Conservation (phyloP, 352 stramenopile species). For the Pseudoperonospora humuli region DNA sequence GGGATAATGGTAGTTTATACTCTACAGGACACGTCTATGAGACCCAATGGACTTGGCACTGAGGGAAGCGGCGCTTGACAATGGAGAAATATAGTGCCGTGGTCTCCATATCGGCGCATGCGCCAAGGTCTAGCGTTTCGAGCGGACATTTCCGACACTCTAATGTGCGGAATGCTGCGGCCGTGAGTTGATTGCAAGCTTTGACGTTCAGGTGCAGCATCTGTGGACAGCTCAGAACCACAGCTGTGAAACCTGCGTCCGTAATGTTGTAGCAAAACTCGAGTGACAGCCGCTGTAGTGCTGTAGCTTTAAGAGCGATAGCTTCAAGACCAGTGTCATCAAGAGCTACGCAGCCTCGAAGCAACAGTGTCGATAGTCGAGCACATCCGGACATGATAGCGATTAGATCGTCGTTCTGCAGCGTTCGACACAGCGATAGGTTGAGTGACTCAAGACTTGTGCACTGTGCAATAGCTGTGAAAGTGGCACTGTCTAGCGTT, state of each 20-base stretch:
- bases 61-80: no score
- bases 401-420: no score
- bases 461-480: conserved; percentile 50
- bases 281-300: conserved; percentile 56
- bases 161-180: no score
- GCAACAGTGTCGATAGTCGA: conserved; percentile 35
- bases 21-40: no score
- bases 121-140: no score
- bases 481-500: conserved; percentile 42
- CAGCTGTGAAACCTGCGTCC: conserved; percentile 40
- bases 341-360: conserved; percentile 61
- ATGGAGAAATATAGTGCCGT: no score
- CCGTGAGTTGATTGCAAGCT: conserved; percentile 78
- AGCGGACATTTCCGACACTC: no score
- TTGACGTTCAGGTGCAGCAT: conserved; percentile 79
- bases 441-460: conserved; percentile 50
- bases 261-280: conserved; percentile 88
- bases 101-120: no score
- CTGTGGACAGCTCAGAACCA: conserved; percentile 42
- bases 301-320: conserved; percentile 27
- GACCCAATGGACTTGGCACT: no score
- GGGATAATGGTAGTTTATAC: no score
- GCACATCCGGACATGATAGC: conserved; percentile 29
- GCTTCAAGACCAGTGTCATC: conserved; percentile 46
- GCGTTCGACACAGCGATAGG: conserved; percentile 63